Conservation (phyloP, 192 early-diverging fungal species). For the Podochytrium sp. region DNA sequence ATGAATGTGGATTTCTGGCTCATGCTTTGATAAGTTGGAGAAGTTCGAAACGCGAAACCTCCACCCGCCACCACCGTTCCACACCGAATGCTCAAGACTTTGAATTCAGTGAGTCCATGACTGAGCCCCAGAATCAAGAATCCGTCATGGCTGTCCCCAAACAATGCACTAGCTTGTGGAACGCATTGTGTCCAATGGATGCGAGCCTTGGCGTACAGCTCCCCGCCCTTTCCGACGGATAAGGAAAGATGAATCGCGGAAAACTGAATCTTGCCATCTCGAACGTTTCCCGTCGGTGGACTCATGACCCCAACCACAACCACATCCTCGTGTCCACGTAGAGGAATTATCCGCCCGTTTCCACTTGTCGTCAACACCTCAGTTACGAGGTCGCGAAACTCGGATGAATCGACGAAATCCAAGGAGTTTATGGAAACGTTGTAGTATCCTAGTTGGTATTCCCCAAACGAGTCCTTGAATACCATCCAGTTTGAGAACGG, state of each 20-base stretch:
- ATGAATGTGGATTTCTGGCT: background rate
- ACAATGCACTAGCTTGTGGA: background rate
- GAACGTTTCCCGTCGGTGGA: background rate
- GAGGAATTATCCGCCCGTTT: background rate
- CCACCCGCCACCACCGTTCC: background rate
- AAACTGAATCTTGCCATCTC: background rate
- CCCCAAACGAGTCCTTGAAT: background rate
- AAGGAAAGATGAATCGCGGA: background rate
- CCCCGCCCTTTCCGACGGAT: too few species aligned
- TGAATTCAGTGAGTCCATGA: background rate
- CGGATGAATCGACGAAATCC: slow-evolving; percentile 2
- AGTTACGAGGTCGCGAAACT: background rate
- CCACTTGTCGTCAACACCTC: background rate
- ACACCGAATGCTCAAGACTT: background rate
- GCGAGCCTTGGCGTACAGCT: background rate
- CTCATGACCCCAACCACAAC: background rate
- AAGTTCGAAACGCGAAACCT: background rate
- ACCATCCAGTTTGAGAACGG: slow-evolving; percentile 12
- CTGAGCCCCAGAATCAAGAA: background rate
- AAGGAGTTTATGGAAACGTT: background rate
- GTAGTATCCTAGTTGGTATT: background rate
- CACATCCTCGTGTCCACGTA: slow-evolving; percentile 5
- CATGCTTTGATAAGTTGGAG: background rate
- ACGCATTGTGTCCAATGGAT: background rate
- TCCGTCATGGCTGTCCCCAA: slow-evolving; percentile 6